Evolutionary conservation across 441 rosid species (phyloP).

Genomic region (Dalechampia spathulata): DNA sequence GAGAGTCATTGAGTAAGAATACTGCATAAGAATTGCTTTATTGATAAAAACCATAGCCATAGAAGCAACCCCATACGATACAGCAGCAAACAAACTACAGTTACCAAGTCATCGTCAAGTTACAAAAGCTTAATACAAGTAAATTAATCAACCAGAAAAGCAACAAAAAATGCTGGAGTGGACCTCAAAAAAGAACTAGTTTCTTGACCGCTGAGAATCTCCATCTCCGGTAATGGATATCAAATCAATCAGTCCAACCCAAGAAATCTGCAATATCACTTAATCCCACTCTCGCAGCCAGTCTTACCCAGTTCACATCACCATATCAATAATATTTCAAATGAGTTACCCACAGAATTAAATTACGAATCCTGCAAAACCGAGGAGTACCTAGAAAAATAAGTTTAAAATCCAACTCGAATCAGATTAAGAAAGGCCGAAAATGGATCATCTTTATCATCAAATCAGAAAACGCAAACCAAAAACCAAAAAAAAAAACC

Average conservation of each 20-base stretch:
- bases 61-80: conserved; percentile 86
- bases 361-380: too few relatives aligned
- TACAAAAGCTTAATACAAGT: background rate
- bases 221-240: conserved; percentile 32
- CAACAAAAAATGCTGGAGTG: background rate
- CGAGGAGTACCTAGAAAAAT: too few relatives aligned
- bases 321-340: background rate
- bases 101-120: conserved; percentile 4
- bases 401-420: too few relatives aligned
- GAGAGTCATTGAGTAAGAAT: conserved; percentile 77
- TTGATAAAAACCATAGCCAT: conserved; percentile 99
- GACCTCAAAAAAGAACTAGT: conserved; percentile 46
- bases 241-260: background rate
- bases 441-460: background rate
- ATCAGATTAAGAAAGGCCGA: background rate
- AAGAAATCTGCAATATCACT: background rate
- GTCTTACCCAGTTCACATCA: conserved; percentile 1
- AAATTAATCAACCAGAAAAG: background rate
- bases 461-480: too few relatives aligned
- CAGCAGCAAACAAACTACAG: conserved; percentile 66
- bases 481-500: too few relatives aligned
- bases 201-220: conserved; percentile 40
- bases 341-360: too few relatives aligned
- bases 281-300: conserved; percentile 3
- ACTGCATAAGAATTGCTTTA: conserved; percentile 85